phyloP scores from a whole-genome alignment of 2,329 filamentous ascomycete genomes.

The Aspergillus fructus region DNA sequence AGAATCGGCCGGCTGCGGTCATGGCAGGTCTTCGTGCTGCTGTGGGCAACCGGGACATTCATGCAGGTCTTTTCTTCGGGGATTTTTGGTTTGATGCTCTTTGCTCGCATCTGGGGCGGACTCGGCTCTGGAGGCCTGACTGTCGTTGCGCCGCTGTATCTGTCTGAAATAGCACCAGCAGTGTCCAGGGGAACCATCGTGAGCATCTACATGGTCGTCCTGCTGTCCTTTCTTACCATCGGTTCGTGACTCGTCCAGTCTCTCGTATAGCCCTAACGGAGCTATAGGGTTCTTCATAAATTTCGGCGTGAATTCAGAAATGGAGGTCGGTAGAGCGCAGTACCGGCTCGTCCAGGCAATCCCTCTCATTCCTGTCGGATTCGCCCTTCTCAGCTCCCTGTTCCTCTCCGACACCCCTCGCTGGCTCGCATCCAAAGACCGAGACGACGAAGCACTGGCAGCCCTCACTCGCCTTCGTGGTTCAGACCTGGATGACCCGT shows the following conservation, averaged over 20 bases:
- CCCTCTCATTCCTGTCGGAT: slow-evolving; percentile 52
- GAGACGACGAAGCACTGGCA: slow-evolving; percentile 46
- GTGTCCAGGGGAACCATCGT: slow-evolving; percentile 54
- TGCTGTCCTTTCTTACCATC: slow-evolving; percentile 44
- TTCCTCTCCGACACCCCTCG: slow-evolving; percentile 56
- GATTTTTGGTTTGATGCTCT: slow-evolving; percentile 51
- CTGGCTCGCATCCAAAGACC: slow-evolving; percentile 53
- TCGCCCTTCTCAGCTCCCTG: slow-evolving; percentile 51
- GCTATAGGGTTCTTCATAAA: slow-evolving; percentile 55
- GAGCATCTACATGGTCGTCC: slow-evolving; percentile 55
- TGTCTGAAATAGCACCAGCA: slow-evolving; percentile 54
- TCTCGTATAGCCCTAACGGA: no score
- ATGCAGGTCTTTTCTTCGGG: slow-evolving; percentile 56
- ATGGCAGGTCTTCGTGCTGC: slow-evolving; percentile 46
- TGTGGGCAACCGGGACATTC: slow-evolving; percentile 53
- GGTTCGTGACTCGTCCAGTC: no score
- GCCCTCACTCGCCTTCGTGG: slow-evolving; percentile 50
- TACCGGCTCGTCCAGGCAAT: slow-evolving; percentile 57
- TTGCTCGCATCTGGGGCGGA: slow-evolving; percentile 55
- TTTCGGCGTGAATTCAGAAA: slow-evolving; percentile 50
- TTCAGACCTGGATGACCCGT: slow-evolving; percentile 34
- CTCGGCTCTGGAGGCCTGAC: slow-evolving; percentile 55
- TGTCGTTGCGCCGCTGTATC: slow-evolving; percentile 54
- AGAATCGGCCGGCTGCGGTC: slow-evolving; percentile 51
- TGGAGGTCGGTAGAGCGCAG: slow-evolving; percentile 48